Evolutionary conservation across 768 basidiomycete species (phyloP).

Genomic region (Agaricus sinodeliciosus): DNA sequence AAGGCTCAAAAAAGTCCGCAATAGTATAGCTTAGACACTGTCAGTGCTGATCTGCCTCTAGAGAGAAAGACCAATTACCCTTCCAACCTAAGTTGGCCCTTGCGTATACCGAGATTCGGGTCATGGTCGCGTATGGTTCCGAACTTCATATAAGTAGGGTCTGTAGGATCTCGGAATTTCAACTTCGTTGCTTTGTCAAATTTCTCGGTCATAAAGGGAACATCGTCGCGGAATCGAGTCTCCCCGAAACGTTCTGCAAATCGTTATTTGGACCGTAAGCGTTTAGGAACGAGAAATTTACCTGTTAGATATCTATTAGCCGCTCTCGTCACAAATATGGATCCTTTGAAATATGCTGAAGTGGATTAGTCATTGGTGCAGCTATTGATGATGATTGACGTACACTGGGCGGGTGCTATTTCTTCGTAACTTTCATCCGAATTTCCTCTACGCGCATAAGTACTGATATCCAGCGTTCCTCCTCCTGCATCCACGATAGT

Average conservation of each 20-base stretch:
- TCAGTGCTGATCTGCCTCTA: neutral
- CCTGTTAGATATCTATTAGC: conserved; percentile 29
- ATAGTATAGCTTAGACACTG: conserved; percentile 15
- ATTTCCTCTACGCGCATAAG: conserved; percentile 30
- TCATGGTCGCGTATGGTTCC: conserved; percentile 37
- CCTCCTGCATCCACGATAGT: conserved; percentile 53
- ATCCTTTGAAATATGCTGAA: conserved; percentile 37
- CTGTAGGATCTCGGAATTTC: conserved; percentile 30
- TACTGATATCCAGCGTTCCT: conserved; percentile 51
- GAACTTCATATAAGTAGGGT: conserved; percentile 42
- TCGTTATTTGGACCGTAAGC: neutral
- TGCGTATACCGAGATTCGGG: conserved; percentile 29
- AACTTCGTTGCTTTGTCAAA: conserved; percentile 46
- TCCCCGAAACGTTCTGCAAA: conserved; percentile 27
- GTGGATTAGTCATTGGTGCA: neutral
- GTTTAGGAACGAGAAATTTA: conserved; percentile 12
- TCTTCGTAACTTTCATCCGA: conserved; percentile 26
- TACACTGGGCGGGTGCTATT: conserved; percentile 34
- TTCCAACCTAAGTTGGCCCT: conserved; percentile 37
- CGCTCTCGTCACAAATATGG: conserved; percentile 34
- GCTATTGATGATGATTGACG: neutral
- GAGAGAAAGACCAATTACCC: conserved; percentile 20
- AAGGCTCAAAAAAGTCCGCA: conserved; percentile 22
- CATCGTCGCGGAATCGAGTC: conserved; percentile 33
- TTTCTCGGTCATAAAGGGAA: conserved; percentile 31